Conservation (phyloP, 495 filamentous ascomycete genomes). For the Daldinia childiae region DNA sequence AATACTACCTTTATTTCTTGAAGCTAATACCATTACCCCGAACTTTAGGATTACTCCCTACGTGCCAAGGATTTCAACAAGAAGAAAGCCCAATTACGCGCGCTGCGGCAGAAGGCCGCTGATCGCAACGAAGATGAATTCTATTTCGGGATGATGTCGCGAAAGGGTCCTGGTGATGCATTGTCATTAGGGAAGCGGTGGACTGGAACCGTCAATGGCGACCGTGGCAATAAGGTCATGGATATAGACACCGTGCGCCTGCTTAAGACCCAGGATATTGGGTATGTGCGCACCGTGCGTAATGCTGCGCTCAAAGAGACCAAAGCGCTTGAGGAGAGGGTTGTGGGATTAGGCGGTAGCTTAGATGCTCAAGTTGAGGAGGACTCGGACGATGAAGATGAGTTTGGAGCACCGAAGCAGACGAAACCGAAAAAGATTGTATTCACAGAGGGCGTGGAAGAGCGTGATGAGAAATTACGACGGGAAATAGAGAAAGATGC, state of each 20-base stretch:
- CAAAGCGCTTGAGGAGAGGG: slow-evolving; percentile 55
- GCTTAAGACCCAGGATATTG: slow-evolving; percentile 95
- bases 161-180: slow-evolving; percentile 50
- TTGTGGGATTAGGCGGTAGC: slow-evolving; percentile 49
- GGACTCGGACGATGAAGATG: slow-evolving; percentile 43
- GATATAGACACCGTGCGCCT: slow-evolving; percentile 79
- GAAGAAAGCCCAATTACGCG: slow-evolving; percentile 83
- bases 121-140: slow-evolving; percentile 93
- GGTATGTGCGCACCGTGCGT: slow-evolving; percentile 78
- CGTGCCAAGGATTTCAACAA: slow-evolving; percentile 87
- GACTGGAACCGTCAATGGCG: slow-evolving; percentile 65
- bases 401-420: slow-evolving; percentile 16
- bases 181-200: slow-evolving; percentile 50
- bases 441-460: slow-evolving; percentile 47
- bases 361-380: slow-evolving; percentile 32
- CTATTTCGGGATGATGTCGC: slow-evolving; percentile 87
- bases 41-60: slow-evolving; percentile 82
- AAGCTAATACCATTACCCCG: not conserved
- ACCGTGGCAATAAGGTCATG: slow-evolving; percentile 68
- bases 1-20: slow-evolving; percentile 12
- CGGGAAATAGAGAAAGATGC: slow-evolving; percentile 2
- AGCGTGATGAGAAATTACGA: slow-evolving; percentile 25
- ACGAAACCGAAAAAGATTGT: slow-evolving; percentile 55
- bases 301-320: slow-evolving; percentile 60
- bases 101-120: slow-evolving; percentile 79